These are phyloP conservation scores for Geranomyces variabilis DNA, from an alignment of 192 early-diverging fungal genomes.

Conservation along the genomic window DNA sequence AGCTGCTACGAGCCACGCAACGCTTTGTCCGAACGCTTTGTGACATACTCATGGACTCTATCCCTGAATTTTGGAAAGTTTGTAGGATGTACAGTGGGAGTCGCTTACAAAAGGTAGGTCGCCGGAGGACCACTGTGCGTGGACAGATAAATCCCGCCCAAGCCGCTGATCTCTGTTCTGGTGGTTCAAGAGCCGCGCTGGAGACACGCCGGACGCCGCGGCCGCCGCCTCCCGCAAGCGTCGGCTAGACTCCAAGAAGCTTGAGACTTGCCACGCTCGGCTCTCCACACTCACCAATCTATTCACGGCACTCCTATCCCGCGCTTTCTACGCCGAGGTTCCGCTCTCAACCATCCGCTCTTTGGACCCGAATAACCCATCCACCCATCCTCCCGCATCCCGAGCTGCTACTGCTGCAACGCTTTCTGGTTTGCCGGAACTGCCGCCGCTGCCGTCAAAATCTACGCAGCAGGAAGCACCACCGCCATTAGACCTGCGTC, in stretches of 20 bases:
- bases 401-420: background rate
- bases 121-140: background rate
- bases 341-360: conserved; percentile 19
- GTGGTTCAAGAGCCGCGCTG: conserved; percentile 16
- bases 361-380: background rate
- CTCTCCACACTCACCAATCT: conserved; percentile 64
- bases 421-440: background rate
- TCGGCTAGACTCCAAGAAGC: conserved; percentile 59
- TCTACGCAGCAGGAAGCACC: background rate
- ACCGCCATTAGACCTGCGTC: background rate
- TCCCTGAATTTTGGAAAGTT: conserved; percentile 94
- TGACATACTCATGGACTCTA: conserved; percentile 67
- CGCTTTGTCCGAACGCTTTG: conserved; percentile 76
- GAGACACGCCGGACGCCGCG: background rate
- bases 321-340: conserved; percentile 46
- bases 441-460: background rate
- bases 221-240: conserved; percentile 15
- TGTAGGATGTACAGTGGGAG: conserved; percentile 87
- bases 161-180: background rate
- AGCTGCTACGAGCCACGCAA: conserved; percentile 72
- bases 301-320: conserved; percentile 59
- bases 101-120: conserved; percentile 63
- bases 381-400: conserved; percentile 3
- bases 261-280: conserved; percentile 69
- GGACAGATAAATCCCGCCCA: too few species aligned